These are phyloP conservation scores for Astrothelium subdiscretum DNA, from an alignment of 495 filamentous ascomycete genomes.

Conservation along the genomic window DNA sequence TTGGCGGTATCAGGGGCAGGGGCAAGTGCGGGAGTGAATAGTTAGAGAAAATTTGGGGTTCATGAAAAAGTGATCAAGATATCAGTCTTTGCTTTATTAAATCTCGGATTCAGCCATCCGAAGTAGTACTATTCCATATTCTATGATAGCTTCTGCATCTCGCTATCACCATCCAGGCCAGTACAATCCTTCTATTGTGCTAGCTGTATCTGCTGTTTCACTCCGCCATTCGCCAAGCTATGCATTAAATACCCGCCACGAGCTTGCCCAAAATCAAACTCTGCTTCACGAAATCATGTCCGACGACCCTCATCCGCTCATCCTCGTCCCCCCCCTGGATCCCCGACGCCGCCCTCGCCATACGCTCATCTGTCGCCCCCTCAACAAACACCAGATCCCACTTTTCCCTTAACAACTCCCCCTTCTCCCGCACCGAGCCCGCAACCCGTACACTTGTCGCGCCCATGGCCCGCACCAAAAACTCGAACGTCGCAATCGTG, in stretches of 20 bases:
- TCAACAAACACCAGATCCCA: constrained; percentile 83
- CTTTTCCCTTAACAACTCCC: constrained; percentile 33
- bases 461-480: constrained; percentile 69
- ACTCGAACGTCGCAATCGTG: constrained; percentile 44
- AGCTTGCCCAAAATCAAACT: constrained; percentile 79
- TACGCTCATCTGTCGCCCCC: constrained; percentile 39
- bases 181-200: too few species aligned
- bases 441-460: constrained; percentile 54
- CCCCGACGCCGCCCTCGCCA: constrained; percentile 35
- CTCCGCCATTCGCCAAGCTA: too few species aligned
- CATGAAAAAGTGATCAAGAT: too few species aligned
- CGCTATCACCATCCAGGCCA: too few species aligned
- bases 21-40: neutral
- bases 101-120: too few species aligned
- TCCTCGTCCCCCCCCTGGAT: neutral
- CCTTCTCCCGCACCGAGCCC: constrained; percentile 50
- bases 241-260: too few species aligned
- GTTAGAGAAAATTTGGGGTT: neutral
- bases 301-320: constrained; percentile 51
- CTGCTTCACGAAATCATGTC: constrained; percentile 84
- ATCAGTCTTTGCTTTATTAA: too few species aligned
- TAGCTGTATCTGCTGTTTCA: too few species aligned
- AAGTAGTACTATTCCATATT: neutral
- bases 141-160: neutral
- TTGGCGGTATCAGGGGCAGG: constrained; percentile 31